Percentiles rank a stretch among this genome's conserved stretches.
These are phyloP conservation scores for Elaeis guineensis DNA, from an alignment of 176 grass and related monocot genomes.

Conservation along the genomic window DNA sequence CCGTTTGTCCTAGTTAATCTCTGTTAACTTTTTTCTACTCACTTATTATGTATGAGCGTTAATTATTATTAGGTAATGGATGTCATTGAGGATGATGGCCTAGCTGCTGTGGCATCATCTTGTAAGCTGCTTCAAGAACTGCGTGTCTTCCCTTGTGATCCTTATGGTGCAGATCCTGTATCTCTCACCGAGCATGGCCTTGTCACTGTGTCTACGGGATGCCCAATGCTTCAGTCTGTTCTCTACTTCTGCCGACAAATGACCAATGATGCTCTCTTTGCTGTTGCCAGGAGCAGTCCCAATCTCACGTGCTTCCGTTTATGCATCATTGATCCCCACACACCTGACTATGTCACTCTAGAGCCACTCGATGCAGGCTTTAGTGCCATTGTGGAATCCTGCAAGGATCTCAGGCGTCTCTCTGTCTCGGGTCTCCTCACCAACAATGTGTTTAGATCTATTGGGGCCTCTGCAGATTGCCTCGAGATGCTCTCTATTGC, in stretches of 20 bases:
- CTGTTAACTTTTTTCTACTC: no score
- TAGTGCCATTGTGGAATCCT: slow-evolving; percentile 59
- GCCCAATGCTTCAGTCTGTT: slow-evolving; percentile 43
- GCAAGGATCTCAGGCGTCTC: slow-evolving; percentile 47
- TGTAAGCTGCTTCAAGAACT: slow-evolving; percentile 56
- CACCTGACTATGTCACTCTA: slow-evolving; percentile 47
- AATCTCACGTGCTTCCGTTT: slow-evolving; percentile 47
- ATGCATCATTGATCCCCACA: slow-evolving; percentile 26
- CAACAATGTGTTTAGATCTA: slow-evolving; percentile 48
- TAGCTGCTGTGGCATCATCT: slow-evolving; percentile 39
- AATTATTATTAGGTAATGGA: slow-evolving; percentile 38
- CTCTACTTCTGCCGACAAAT: slow-evolving; percentile 60
- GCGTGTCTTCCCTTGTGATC: slow-evolving; percentile 36
- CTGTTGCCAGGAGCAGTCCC: slow-evolving; percentile 44
- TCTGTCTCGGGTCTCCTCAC: slow-evolving; percentile 54
- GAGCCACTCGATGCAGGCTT: slow-evolving; percentile 66
- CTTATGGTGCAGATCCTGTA: slow-evolving; percentile 1
- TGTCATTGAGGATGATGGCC: slow-evolving; percentile 51
- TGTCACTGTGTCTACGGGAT: slow-evolving; percentile 44
- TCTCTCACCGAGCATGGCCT: slow-evolving; percentile 68
- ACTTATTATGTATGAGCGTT: no score
- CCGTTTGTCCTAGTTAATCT: no score
- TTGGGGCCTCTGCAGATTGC: slow-evolving; percentile 54
- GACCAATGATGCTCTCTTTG: slow-evolving; percentile 56
- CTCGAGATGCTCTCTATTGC: slow-evolving; percentile 57